Conservation (phyloP, 345 rosid species). For the Gossypium mustelinum region DNA sequence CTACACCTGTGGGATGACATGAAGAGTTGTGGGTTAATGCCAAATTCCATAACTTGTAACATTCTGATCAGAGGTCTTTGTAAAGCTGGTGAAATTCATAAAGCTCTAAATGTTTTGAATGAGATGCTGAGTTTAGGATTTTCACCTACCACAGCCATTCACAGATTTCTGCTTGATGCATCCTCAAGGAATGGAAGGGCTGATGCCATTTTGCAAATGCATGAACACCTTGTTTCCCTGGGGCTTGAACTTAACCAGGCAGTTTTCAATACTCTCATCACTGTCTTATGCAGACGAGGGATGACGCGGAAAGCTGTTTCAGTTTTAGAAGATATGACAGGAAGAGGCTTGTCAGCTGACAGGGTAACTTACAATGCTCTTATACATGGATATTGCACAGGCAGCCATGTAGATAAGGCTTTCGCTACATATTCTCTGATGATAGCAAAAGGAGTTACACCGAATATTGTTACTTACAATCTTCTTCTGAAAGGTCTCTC, state of each 20-base stretch:
- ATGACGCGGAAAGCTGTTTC: constrained; percentile 69
- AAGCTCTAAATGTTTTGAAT: constrained; percentile 50
- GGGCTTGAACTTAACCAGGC: constrained; percentile 52
- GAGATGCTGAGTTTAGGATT: constrained; percentile 48
- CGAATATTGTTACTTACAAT: constrained; percentile 61
- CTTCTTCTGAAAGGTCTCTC: constrained; percentile 57
- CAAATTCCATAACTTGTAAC: constrained; percentile 63
- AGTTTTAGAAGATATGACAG: constrained; percentile 51
- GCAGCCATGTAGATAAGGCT: constrained; percentile 53
- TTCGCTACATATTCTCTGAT: constrained; percentile 44
- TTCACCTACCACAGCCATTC: constrained; percentile 47
- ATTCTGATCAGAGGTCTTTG: constrained; percentile 50
- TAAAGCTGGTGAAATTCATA: constrained; percentile 44
- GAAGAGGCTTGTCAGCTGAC: constrained; percentile 46
- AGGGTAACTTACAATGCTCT: constrained; percentile 64
- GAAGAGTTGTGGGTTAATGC: constrained; percentile 47
- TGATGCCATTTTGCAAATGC: constrained; percentile 47
- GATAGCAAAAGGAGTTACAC: constrained; percentile 53
- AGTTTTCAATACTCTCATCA: constrained; percentile 61
- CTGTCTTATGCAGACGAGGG: constrained; percentile 61
- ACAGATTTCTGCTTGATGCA: constrained; percentile 48
- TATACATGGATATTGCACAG: constrained; percentile 57
- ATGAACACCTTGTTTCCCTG: constrained; percentile 46
- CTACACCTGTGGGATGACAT: constrained; percentile 63
- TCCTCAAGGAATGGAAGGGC: constrained; percentile 55